Base-by-base conservation (phyloP, 768 basidiomycete species). In the Leccinum variicolor region DNA sequence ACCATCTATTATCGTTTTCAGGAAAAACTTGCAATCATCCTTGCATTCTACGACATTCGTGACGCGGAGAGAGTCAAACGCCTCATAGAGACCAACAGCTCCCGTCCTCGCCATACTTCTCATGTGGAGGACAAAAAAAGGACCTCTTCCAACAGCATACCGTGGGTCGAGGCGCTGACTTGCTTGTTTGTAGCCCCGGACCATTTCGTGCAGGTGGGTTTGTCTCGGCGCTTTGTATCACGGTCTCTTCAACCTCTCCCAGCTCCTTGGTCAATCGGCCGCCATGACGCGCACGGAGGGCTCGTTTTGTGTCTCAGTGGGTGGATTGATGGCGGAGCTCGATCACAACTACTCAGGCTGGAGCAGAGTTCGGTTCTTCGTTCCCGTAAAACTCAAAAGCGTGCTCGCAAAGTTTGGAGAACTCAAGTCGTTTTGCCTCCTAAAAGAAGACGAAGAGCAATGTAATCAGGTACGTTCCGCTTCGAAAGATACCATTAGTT, bases 41-140 rank as follows among this genome's bases (percentile, higher is more conserved):
- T 87, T 58, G 80, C 84, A 7, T 87, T 88, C 61, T 82, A 79
- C 69, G 85, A 89, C 61, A 67, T 80, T 46, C 79, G 85, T 52
- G 74, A 84, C 50, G 81, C 85, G 3, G 74, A 74, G 41, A 75
- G 74, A 6, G 82, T 82, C 28, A 77, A 78, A 50, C 65, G 62
- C 11, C 61, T 78, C n/a, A 71, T 84, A 45, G 74, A 75, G 10
- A 39, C 53, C 6, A 64, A 64, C 23, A 28, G 59, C 34, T 61
- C 62, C 7, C 59, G 41, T 49, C 25, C 54, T 43, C 55, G 26
- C 19, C 21, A 39, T 36, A 29, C 39, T 28, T 28, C 57, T 6
- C 47, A 58, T 14, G 31, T 26, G 2, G 61, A 58, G 4, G 58
- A 54, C 43, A 60, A 62, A 39, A 55, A 59, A 19, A 60, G 43